Evolutionary conservation across 495 filamentous ascomycete species (phyloP).

Genomic region (Letharia columbiana): DNA sequence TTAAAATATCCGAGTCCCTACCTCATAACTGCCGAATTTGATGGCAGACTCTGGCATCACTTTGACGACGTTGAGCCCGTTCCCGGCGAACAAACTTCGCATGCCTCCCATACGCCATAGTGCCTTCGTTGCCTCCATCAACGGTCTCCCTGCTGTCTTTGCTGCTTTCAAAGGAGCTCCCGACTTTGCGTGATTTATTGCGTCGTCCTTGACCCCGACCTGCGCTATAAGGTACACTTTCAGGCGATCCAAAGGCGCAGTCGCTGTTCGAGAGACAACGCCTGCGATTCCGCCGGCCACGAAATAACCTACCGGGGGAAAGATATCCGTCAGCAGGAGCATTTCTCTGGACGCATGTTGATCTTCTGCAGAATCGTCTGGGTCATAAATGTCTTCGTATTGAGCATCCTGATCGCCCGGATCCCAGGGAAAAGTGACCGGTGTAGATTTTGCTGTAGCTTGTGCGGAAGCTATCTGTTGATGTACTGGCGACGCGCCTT

Average conservation of each 20-base stretch:
- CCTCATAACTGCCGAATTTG: constrained; percentile 91
- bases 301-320: constrained; percentile 85
- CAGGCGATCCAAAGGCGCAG: constrained; percentile 89
- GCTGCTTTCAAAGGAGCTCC: constrained; percentile 60
- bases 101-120: constrained; percentile 85
- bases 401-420: constrained; percentile 20
- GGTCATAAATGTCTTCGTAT: constrained; percentile 21
- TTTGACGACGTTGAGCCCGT: constrained; percentile 93
- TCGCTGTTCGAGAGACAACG: constrained; percentile 83
- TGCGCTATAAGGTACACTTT: constrained; percentile 97
- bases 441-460: constrained; percentile 11
- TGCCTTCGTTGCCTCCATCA: constrained; percentile 61
- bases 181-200: constrained; percentile 58
- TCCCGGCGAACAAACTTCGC: constrained; percentile 89
- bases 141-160: constrained; percentile 55
- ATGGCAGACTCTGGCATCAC: constrained; percentile 98
- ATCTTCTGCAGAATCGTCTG: constrained; percentile 32
- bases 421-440: constrained; percentile 22
- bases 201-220: constrained; percentile 53
- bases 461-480: constrained; percentile 2
- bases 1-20: constrained; percentile 27
- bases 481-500: not conserved
- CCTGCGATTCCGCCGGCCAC: constrained; percentile 88
- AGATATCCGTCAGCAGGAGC: constrained; percentile 49
- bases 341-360: constrained; percentile 40